A percentile compares a stretch with the other conserved stretches of the same genome.
Conservation (phyloP, 495 filamentous ascomycete genomes). For the Collariella sp. region DNA sequence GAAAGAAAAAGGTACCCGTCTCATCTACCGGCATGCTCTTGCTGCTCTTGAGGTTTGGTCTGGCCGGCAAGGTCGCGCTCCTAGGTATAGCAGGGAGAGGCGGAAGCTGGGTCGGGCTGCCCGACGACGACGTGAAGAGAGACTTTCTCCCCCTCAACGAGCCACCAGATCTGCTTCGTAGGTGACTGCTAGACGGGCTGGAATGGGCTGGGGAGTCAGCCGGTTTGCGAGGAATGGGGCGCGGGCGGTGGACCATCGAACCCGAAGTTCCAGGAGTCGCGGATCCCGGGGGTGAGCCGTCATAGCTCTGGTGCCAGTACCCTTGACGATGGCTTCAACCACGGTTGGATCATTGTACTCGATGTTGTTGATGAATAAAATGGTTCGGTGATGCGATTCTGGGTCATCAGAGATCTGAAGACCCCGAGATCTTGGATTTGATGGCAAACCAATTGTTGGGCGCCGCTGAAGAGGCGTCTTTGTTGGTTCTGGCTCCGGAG, state of each 20-base stretch:
- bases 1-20: constrained; percentile 43
- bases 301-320: constrained; percentile 21
- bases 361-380: constrained; percentile 47
- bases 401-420: constrained; percentile 26
- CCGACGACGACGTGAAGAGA: constrained; percentile 34
- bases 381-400: constrained; percentile 32
- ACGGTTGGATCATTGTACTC: constrained; percentile 40
- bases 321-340: constrained; percentile 40
- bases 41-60: constrained; percentile 37
- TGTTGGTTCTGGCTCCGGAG: constrained; percentile 28
- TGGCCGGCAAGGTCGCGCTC: constrained; percentile 22
- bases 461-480: constrained; percentile 39
- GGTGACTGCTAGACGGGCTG: constrained; percentile 25
- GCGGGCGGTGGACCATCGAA: constrained; percentile 43
- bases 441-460: constrained; percentile 41
- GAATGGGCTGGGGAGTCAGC: constrained; percentile 30
- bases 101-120: constrained; percentile 41
- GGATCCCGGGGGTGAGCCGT: constrained; percentile 17
- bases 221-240: constrained; percentile 42
- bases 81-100: constrained; percentile 40
- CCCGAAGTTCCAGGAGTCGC: constrained; percentile 20
- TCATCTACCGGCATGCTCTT: constrained; percentile 49
- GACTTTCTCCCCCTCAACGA: constrained; percentile 37
- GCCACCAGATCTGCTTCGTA: constrained; percentile 38
- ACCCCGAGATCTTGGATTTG: constrained; percentile 41